Percentiles rank a stretch among this genome's conserved stretches.
Evolutionary conservation across 176 grass and related monocot genomes (phyloP).

Genomic region (Puya raimondii): DNA sequence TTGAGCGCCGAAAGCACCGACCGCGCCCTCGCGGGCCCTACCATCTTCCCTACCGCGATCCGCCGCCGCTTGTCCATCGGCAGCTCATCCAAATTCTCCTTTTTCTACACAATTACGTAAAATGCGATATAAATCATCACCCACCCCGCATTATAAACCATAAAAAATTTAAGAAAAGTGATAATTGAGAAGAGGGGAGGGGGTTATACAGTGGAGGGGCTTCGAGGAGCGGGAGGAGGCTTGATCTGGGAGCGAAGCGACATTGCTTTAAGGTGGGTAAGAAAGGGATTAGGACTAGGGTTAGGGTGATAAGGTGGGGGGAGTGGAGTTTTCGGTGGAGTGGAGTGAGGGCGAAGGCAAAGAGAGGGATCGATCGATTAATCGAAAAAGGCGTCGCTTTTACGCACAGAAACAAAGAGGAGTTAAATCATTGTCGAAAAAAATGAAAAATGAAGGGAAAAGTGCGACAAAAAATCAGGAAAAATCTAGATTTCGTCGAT

Average conservation of each 20-base stretch:
- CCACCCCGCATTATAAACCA: not conserved
- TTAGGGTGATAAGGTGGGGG: constrained; percentile 26
- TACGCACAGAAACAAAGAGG: constrained; percentile 31
- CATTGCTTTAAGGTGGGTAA: constrained; percentile 12
- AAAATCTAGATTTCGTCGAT: not conserved
- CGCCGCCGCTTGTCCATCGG: constrained; percentile 22
- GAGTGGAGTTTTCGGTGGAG: constrained; percentile 43
- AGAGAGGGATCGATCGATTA: constrained; percentile 1
- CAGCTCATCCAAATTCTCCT: constrained; percentile 60
- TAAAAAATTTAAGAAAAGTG: not conserved
- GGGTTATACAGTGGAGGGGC: constrained; percentile 30
- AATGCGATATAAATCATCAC: not conserved
- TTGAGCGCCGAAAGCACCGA: constrained; percentile 59
- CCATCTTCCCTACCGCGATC: constrained; percentile 32
- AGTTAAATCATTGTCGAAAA: not conserved
- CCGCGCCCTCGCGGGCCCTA: constrained; percentile 18
- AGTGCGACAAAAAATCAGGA: not conserved
- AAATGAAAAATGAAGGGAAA: not conserved
- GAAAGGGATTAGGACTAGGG: constrained; percentile 28
- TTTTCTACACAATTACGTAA: constrained; percentile 27
- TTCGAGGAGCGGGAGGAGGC: constrained; percentile 41
- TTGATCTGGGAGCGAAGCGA: constrained; percentile 11
- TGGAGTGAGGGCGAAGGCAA: constrained; percentile 70
- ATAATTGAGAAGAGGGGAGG: constrained; percentile 11
- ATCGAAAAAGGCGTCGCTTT: constrained; percentile 18